Base-by-base conservation (phyloP, 805 yeast species). In the Yarrowia porcina region DNA sequence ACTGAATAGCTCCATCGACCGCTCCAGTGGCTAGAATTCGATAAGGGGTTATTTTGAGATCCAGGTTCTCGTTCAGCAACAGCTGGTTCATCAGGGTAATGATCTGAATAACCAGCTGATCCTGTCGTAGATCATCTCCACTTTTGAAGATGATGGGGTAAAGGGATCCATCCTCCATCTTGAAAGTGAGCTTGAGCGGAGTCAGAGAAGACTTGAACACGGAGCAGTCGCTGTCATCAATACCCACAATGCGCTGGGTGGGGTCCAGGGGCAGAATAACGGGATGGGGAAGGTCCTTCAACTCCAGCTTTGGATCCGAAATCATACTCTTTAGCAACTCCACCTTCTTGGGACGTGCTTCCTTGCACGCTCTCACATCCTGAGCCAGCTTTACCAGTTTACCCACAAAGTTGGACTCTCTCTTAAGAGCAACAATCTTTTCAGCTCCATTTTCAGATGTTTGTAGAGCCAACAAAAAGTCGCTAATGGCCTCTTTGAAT, bases 81-180 rank as follows among this genome's bases (percentile, higher is more conserved):
- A 94, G 80, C 71, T 85, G 90, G 72, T 94, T 97, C 96, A 94
- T 94, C 64, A 94, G 77, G 63, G 87, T 82, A 64, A 94, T 89
- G 65, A 94, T 90, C 73, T 94, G 99, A 56, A 91, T 88, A n/a
- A 94, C 96, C 66, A 94, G 80, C 73, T 94, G 99, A 77, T 94
- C 99, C 73, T 94, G 99, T 65, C 98, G 79, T 57, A 94, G 78
- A 72, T 94, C 99, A 73, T 89, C 99, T 13, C 99, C 99, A 57
- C 89, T 88, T 73, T 94, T 94, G 76, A 90, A 93, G 88, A 94
- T 93, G 36, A 94, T 76, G 6, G 96, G 85, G 72, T 90, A 94
- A 61, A 75, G 77, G 0, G 72, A 74, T 1, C 81, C 82, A 10
- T 75, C 74, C 1, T 1, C 69, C 4, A 94, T 86, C 67, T 82